Base-by-base conservation (phyloP, 31 red algal genomes). In the Odonthalia washingtoniensis region DNA sequence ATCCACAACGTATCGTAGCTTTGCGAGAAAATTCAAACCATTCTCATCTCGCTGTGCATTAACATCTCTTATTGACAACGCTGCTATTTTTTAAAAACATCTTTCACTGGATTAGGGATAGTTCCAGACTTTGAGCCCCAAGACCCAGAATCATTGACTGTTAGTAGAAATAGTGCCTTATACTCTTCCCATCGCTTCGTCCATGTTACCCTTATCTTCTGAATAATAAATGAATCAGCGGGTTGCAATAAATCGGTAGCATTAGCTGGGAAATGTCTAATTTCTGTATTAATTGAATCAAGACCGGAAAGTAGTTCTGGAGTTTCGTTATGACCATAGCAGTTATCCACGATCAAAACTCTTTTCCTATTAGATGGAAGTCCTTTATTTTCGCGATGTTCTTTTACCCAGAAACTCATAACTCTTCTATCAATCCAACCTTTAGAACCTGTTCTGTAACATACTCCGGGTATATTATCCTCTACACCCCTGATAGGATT, bases 201-300 rank as follows among this genome's bases (percentile, higher is more conserved):
- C 75, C 86, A 89, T 0, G 62, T 57, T 2, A 21, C 3, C 36
- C 63, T 73, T 1, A 81, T 74, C 40, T 52, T 63, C 42, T 89
- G 86, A 68, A 89, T 89, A 2, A 89, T 28, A 74, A 89, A 89
- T 3, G 64, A 81, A 74, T 89, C 66, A 40, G 69, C 75, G 0
- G 76, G 86, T 40, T 89, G 86, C 17, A 74, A 31, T 1, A 70
- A 35, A 45, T 80, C 36, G 16, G 86, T 89, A 1, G 46, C 40
- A 63, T 89, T 80, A 5, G n/a, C 18, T n/a, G 57, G 76, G 9
- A 89, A 89, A 32, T 89, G 81, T n/a, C n/a, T n/a, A n/a, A n/a
- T n/a, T n/a, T n/a, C n/a, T n/a, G n/a, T n/a, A n/a, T n/a, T n/a
- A n/a, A n/a, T n/a, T n/a, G n/a, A n/a, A n/a, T n/a, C n/a, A n/a